Percentiles rank a stretch among this genome's conserved stretches.
These are phyloP conservation scores for Aureobasidium sp. DNA, from an alignment of 2,329 filamentous ascomycete genomes.

Conservation along the genomic window DNA sequence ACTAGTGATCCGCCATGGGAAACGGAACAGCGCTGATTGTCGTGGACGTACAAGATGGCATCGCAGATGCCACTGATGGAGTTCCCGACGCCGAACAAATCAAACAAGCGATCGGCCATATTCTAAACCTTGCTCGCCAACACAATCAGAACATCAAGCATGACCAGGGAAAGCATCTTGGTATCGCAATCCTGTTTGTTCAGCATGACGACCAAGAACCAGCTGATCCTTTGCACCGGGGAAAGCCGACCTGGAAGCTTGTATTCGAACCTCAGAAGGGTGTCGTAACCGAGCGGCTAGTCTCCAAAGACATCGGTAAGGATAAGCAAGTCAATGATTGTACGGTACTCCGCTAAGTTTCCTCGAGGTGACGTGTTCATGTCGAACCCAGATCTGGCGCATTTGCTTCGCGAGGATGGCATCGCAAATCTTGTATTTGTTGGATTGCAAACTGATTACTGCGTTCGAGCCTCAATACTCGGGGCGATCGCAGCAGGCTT, in stretches of 20 bases:
- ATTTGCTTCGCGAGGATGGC: not conserved
- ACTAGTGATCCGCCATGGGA: not conserved
- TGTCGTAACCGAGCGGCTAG: not conserved
- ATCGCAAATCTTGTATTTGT: not conserved
- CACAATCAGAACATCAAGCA: not conserved
- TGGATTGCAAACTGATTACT: not conserved
- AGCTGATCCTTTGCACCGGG: not conserved
- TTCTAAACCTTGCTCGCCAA: not conserved
- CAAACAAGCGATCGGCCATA: not conserved
- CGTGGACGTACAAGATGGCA: not conserved
- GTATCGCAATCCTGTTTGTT: not conserved
- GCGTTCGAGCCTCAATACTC: not conserved
- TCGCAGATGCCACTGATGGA: not conserved
- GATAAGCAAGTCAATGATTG: too few species aligned
- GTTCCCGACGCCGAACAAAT: not conserved
- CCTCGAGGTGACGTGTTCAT: not conserved
- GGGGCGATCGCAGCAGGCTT: not conserved
- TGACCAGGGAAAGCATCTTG: too few species aligned
- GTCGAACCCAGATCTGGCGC: not conserved
- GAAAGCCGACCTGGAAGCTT: not conserved
- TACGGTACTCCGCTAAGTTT: too few species aligned
- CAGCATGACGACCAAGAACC: not conserved
- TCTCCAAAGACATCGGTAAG: not conserved
- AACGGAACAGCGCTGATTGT: not conserved
- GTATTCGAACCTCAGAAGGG: not conserved